Evolutionary conservation across 1,284 basidiomycete species (phyloP).

Genomic region (Ganoderma boninense): DNA sequence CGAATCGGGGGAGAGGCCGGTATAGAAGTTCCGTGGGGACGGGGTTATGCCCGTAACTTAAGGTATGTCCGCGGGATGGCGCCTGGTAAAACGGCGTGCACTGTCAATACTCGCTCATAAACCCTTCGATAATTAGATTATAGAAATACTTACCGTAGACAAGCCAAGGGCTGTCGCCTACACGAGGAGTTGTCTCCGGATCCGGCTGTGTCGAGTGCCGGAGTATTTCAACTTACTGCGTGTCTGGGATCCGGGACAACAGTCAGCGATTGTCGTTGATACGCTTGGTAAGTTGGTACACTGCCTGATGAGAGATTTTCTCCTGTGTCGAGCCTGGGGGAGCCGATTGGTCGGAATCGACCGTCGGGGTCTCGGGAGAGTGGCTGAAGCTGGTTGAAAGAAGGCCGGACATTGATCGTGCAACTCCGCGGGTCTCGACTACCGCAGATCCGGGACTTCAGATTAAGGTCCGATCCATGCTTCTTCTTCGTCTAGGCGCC

Average conservation of each 20-base stretch:
- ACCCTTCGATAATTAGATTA: background rate
- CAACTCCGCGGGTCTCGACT: background rate
- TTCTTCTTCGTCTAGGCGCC: background rate
- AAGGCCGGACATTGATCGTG: background rate
- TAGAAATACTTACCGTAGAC: background rate
- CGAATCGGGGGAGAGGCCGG: background rate
- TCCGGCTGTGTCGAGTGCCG: background rate
- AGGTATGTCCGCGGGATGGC: background rate
- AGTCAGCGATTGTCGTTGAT: background rate
- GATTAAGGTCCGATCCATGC: background rate
- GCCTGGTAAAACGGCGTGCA: background rate
- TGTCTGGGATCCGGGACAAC: no score
- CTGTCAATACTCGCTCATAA: background rate
- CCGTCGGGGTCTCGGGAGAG: background rate
- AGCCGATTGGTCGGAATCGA: background rate
- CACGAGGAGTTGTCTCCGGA: background rate
- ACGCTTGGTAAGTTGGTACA: background rate
- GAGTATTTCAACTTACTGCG: background rate
- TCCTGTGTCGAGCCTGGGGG: background rate
- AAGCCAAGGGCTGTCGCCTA: background rate
- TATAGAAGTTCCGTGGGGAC: background rate
- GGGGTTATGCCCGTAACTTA: background rate
- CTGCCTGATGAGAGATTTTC: background rate
- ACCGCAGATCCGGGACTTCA: background rate
- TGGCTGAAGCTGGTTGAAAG: background rate